A percentile compares a stretch with the other conserved stretches of the same genome.
Evolutionary conservation across 306 rosid species (phyloP).

Genomic region (Cucumis hystrix): DNA sequence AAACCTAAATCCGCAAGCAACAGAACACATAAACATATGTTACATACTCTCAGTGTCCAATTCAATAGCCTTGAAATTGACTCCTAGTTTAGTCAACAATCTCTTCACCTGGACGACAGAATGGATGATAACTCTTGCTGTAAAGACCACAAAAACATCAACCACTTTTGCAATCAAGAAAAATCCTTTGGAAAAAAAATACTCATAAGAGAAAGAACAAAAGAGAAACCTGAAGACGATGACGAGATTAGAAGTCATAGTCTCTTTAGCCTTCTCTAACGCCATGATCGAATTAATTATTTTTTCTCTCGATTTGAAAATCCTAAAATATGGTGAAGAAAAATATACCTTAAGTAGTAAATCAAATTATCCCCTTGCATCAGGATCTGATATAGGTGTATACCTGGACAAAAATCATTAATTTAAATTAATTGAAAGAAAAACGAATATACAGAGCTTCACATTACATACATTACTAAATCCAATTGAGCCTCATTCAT

Average conservation of each 20-base stretch:
- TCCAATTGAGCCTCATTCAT: background rate
- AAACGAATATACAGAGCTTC: background rate
- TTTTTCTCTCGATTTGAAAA: background rate
- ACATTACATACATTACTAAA: background rate
- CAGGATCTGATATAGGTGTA: conserved; percentile 96
- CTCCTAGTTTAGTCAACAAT: conserved; percentile 36
- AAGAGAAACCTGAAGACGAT: conserved; percentile 57
- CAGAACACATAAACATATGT: background rate
- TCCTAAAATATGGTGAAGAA: background rate
- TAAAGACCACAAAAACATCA: background rate
- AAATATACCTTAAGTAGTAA: conserved; percentile 73
- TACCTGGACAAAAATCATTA: conserved; percentile 30
- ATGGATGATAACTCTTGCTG: conserved; percentile 63
- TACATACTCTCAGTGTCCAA: conserved; percentile 47
- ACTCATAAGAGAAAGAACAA: background rate
- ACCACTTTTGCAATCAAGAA: background rate
- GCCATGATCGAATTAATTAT: conserved; percentile 31
- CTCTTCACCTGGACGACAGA: conserved; percentile 42
- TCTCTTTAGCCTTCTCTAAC: conserved; percentile 62
- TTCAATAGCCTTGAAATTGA: conserved; percentile 36
- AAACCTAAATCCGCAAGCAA: background rate
- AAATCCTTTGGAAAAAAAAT: background rate
- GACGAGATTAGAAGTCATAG: conserved; percentile 51
- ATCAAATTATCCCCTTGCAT: conserved; percentile 85
- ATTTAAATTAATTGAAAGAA: no score